phyloP scores from a whole-genome alignment of 306 rosid genomes.

The Sesbania bispinosa region DNA sequence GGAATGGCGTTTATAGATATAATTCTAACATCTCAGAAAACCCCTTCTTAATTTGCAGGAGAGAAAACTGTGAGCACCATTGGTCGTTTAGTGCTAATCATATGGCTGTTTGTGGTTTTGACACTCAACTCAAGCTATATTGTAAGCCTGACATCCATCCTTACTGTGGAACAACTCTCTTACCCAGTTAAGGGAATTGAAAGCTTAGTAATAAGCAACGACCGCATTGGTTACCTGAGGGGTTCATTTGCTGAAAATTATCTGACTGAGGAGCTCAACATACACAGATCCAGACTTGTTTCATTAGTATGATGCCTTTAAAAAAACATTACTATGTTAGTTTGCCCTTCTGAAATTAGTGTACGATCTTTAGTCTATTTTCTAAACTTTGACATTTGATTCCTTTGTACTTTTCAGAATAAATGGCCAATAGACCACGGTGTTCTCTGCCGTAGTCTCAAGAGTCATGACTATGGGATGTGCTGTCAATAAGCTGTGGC shows the following conservation, averaged over 20 bases:
- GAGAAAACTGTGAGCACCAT: conserved; percentile 70
- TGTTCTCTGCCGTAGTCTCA: too few species aligned
- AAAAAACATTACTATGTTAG: too few species aligned
- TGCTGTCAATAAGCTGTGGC: too few species aligned
- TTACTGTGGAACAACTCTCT: conserved; percentile 71
- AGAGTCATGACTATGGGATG: too few species aligned
- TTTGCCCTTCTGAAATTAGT: too few species aligned
- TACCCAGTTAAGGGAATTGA: conserved; percentile 72
- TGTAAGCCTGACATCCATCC: conserved; percentile 79
- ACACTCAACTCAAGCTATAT: conserved; percentile 77
- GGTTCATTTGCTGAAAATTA: conserved; percentile 62
- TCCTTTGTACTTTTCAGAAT: too few species aligned
- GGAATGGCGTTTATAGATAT: background rate
- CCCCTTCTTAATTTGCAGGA: conserved; percentile 41
- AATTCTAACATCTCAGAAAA: background rate
- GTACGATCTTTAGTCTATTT: too few species aligned
- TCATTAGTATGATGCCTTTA: too few species aligned
- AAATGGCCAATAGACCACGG: too few species aligned
- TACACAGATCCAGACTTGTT: conserved; percentile 57
- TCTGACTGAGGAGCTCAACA: conserved; percentile 51
- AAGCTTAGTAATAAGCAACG: conserved; percentile 41
- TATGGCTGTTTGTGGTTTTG: conserved; percentile 81
- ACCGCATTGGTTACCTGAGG: conserved; percentile 58
- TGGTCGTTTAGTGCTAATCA: conserved; percentile 65
- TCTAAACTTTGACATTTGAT: too few species aligned